These are phyloP conservation scores for Phylloporus arenicola DNA, from an alignment of 768 basidiomycete species.

Conservation along the genomic window DNA sequence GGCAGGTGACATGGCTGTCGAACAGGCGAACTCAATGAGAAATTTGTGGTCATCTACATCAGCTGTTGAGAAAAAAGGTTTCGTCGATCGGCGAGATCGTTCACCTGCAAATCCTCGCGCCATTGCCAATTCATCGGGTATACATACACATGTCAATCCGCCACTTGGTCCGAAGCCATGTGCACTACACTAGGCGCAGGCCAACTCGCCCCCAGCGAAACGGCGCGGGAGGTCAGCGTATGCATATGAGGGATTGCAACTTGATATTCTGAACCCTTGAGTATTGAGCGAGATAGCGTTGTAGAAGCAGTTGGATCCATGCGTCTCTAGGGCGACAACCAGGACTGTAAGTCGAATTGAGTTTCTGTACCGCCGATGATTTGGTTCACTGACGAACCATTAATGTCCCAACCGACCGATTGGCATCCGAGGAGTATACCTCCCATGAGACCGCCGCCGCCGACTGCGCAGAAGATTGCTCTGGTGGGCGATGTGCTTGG, in stretches of 20 bases:
- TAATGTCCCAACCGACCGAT: conserved; percentile 59
- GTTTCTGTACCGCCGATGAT: too few relatives aligned
- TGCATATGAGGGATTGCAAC: conserved; percentile 55
- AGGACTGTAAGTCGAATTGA: conserved; percentile 37
- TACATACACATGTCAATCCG: conserved; percentile 30
- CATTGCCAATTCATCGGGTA: conserved; percentile 36
- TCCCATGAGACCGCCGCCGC: conserved; percentile 63
- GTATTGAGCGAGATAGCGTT: too few relatives aligned
- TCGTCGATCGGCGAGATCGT: conserved; percentile 10
- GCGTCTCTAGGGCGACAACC: conserved; percentile 37
- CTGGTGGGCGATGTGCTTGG: conserved; percentile 53
- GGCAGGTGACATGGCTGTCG: conserved; percentile 62
- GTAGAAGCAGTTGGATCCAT: too few relatives aligned
- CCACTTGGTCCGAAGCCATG: conserved; percentile 61
- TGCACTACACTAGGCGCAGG: conserved; percentile 57
- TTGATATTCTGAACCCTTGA: conserved; percentile 22
- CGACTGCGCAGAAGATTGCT: conserved; percentile 72
- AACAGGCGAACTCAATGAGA: conserved; percentile 69
- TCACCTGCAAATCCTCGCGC: conserved; percentile 54
- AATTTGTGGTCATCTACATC: conserved; percentile 66
- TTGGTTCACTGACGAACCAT: conserved; percentile 40
- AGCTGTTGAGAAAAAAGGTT: not conserved
- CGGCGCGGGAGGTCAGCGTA: conserved; percentile 56
- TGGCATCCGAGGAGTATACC: conserved; percentile 68
- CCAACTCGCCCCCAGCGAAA: conserved; percentile 67